Base-by-base conservation (phyloP, 2,329 filamentous ascomycete species). In the Bipolaris zeicola region DNA sequence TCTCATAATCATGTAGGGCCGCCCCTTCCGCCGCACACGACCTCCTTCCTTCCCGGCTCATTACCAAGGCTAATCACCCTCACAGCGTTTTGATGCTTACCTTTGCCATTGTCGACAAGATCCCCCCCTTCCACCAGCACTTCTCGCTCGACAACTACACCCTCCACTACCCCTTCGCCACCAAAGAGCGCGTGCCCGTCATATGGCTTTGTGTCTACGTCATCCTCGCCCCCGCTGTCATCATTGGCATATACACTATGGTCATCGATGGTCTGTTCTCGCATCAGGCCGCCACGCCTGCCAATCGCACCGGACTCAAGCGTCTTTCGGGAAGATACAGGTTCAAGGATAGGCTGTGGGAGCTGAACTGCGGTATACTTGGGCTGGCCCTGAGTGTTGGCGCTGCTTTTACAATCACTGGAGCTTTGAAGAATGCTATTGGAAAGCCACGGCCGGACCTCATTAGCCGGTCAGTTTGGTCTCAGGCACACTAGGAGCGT, bases 371-470 rank as follows among this genome's bases (percentile, higher is more conserved):
- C 63, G 84, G 84, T 2, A 79, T 86, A 10, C 68, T 87, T 24
- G 84, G 84, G n/a, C 71, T 87, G 54, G 67, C 83, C 14, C 70
- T 86, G 38, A 80, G 82, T 31, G 81, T 84, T 53, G 81, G 77
- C 13, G 72, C 81, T n/a, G 80, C 82, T 0, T 86, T 86, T 66
- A 79, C 84, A 20, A 83, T 86, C 46, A 86, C 84, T 58, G 75
- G 82, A 36, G 80, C 79, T 3, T 66, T 87, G 65, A 87, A 87
- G 71, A 86, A 83, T 65, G 81, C 83, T 2, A 83, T 83, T 59
- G 84, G 84, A 36, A 86, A 85, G 66, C 84, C 84, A 5, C 74
- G 84, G 42, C 84, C 84, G 2, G 84, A 87, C 75, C 64, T 87
- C n/a, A 84, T 87, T 55, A 79, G 77, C 68, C 79, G 84, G 84